These are phyloP conservation scores for Russula dissimulans DNA, from an alignment of 768 basidiomycete genomes.

Conservation along the genomic window DNA sequence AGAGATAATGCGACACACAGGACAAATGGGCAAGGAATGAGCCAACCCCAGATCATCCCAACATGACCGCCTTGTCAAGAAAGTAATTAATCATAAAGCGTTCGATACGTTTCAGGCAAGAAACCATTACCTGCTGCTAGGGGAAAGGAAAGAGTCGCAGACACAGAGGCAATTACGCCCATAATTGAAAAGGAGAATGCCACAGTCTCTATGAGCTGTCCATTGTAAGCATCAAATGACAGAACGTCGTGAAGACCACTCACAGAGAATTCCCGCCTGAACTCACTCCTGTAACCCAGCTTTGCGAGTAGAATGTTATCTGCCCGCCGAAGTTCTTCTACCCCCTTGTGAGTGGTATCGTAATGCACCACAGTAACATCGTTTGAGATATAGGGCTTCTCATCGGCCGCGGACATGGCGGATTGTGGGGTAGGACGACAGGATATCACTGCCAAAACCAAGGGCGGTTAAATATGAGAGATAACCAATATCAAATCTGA, in stretches of 20 bases:
- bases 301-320: conserved; percentile 53
- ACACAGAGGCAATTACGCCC: conserved; percentile 62
- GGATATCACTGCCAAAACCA: neutral
- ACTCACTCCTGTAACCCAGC: conserved; percentile 65
- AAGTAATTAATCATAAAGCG: neutral
- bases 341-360: neutral
- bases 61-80: conserved; percentile 52
- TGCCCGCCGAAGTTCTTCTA: conserved; percentile 18
- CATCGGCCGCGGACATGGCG: conserved; percentile 5
- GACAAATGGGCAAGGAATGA: conserved; percentile 62
- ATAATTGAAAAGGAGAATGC: conserved; percentile 63
- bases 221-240: neutral
- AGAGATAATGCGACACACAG: conserved; percentile 60
- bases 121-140: conserved; percentile 44
- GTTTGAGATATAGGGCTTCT: neutral
- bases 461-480: neutral
- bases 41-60: conserved; percentile 71
- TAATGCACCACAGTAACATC: neutral
- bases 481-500: neutral
- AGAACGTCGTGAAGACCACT: conserved; percentile 17
- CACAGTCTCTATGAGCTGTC: conserved; percentile 49
- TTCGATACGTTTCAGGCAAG: neutral
- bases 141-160: conserved; percentile 57
- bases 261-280: conserved; percentile 67
- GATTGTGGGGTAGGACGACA: neutral